These are phyloP conservation scores for Cyanidioschyzon merolae DNA, from an alignment of 23 red algal species.

Conservation along the genomic window DNA sequence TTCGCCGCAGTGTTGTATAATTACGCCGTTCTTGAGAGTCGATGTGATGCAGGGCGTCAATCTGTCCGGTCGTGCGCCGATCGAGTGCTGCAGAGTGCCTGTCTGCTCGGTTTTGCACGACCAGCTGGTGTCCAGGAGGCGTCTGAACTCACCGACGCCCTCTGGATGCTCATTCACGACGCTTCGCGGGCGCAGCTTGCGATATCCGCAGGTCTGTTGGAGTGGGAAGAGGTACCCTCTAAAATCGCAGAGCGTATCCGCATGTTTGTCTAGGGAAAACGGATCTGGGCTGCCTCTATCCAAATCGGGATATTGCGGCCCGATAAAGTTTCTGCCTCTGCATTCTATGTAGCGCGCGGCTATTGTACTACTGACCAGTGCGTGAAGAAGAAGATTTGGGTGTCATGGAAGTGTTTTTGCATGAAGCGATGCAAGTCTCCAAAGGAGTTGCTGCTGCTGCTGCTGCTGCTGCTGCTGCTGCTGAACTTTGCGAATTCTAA, in stretches of 20 bases:
- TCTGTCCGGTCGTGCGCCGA: background rate
- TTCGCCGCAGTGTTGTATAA: background rate
- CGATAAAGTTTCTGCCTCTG: no score
- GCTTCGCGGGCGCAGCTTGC: background rate
- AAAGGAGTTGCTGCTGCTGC: no score
- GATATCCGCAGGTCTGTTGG: background rate
- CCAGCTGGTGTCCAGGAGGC: background rate
- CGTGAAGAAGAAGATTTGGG: no score
- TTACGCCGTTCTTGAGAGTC: background rate
- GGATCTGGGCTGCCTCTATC: no score
- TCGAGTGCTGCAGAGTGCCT: background rate
- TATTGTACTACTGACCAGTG: no score
- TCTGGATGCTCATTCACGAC: background rate
- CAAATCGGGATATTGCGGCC: no score
- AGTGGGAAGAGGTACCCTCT: background rate
- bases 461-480: no score
- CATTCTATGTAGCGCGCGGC: no score
- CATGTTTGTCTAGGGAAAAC: background rate
- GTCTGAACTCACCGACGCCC: background rate
- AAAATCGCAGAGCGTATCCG: background rate
- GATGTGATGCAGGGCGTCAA: background rate
- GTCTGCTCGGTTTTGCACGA: background rate
- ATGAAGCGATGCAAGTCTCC: no score
- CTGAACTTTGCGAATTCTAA: no score
- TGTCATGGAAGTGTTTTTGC: no score